Evolutionary conservation across 2,329 filamentous ascomycete species (phyloP), one percentile per base, ranked within the genome.

Genomic region (Exutisphaerella laricina): DNA sequence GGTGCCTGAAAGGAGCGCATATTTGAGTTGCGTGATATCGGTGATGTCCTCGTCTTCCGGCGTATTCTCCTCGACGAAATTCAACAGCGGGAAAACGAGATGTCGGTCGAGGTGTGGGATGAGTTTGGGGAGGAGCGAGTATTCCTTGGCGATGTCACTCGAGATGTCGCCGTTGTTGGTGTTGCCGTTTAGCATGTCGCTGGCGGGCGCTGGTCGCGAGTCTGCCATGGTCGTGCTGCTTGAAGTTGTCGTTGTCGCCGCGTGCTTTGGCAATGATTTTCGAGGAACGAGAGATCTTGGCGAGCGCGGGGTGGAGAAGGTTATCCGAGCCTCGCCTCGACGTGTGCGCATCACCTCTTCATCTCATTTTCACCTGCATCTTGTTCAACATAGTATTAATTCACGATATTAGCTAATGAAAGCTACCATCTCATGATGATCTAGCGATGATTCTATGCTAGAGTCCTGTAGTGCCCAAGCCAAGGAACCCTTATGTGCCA

Each of bases 101-200:
- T 98, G 92, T 58, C 92, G 83, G 74, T 96, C 92, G 68, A 98
- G 85, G 68, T 94, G 82, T 57, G 82, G 82, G 65, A 96, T 85
- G 62, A 98, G 75, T 70, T 89, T 88, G 60, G 88, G 86, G 59
- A 96, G 79, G 53, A 97, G 79, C 66, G 84, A 84, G 72, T 87
- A 80, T 66, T 85, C 74, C 66, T 80, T 79, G 61, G 77, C 79
- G 69, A 63, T 44, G 16, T 59, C 63, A 56, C 54, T 53, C 40
- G 58, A 55, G 45, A 55, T 49, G 53, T 62, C 62, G 46, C 67
- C 66, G 57, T 20, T 65, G 43, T 51, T 48, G 47, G 39, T 48
- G 20, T 33, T 33, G 10, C 40, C 40, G 33, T 43, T 43, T 6
- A 39, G 37, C 37, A 40, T 40, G 4, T 31, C 38, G 38, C 38